Base-by-base conservation (phyloP, 768 basidiomycete genomes). In the Kwoniella mangroviensis region DNA sequence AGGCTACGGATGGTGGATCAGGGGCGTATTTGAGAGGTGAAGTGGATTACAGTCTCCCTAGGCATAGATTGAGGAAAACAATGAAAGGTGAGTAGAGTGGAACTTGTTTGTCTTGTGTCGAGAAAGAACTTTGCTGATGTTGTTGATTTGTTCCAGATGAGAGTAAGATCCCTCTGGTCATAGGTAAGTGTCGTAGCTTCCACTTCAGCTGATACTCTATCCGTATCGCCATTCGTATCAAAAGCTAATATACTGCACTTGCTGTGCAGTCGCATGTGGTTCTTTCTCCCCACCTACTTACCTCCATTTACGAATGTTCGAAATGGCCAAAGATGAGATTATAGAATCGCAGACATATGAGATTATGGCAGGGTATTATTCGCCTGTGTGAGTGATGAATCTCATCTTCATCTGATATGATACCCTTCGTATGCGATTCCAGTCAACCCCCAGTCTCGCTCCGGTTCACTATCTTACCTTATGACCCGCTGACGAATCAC, bases 211-310 rank as follows among this genome's bases (percentile, higher is more conserved):
- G 2, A 13, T 19, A 19, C n/a, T 21, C 6, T 5, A 28, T 34
- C 1, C 6, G 34, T 7, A 7, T 7, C 9, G 6, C 1, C 4
- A 7, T 34, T n/a, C n/a, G 34, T 5, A 51, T 69, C 10, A 51
- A 24, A 49, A 51, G 15, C n/a, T 40, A 15, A 40, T 26, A 9
- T 70, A 63, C 40, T 41, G 2, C 51, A 34, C 7, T 53, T 53
- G 15, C 2, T 61, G n/a, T 60, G 22, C 24, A 74, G 93, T 99
- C 69, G 97, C 94, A 56, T 99, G 97, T 80, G 97, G 96, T 34
- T 96, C 93, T 65, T 98, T 98, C 88, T 95, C 93, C 77, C 96
- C 96, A 12, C 91, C 97, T 72, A 97, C 95, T n/a, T 96, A 94
- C 80, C 91, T 96, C 62, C 94, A 97, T 80, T 88, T 98, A 71